Base-by-base conservation (phyloP, 2,329 filamentous ascomycete species). In the Bipolaris bicolor region DNA sequence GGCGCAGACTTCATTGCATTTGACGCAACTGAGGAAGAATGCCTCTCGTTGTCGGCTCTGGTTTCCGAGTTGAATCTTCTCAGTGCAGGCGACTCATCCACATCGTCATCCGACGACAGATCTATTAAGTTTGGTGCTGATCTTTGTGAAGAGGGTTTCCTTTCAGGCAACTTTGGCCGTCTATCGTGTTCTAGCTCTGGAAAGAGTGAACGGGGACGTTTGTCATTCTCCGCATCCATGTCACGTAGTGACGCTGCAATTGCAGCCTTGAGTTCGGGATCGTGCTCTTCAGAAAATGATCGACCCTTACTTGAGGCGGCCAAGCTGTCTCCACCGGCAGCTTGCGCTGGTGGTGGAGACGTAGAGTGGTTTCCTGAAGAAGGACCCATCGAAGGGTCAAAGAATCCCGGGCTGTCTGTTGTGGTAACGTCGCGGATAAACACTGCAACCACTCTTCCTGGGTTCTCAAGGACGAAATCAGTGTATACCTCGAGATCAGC, bases 341-440 rank as follows among this genome's bases (percentile, higher is more conserved):
- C 60, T 51, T 67, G 57, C 34, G 67, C 53, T 57, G 71, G 60
- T 3, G 64, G 63, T 1, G 61, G 55, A 22, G 73, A 68, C 39
- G 71, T 66, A 26, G 68, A 69, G 36, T 64, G 66, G 37, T 68
- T 70, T 26, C 73, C 71, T 31, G 71, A 63, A 57, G 70, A 58
- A 71, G 75, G 63, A 62, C 77, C 72, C 29, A 81, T 71, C 0
- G 84, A 83, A 13, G 86, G 83, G 63, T 96, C 91, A 70, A 97
- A 97, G 73, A 95, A 98, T 0, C 86, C 86, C 11, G 86, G 82
- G 45, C 81, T 82, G 36, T 90, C 84, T 0, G 89, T 85, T 0
- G 92, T 97, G 0, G 95, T 99, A 20, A 99, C 91, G 76, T 99
- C 95, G 53, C 96, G 86, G 63, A 99, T 98, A 76, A 98, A 98